A percentile compares a stretch with the other conserved stretches of the same genome.
Conservation (phyloP, 805 yeast genomes). For the Kazachstania martiniae region DNA sequence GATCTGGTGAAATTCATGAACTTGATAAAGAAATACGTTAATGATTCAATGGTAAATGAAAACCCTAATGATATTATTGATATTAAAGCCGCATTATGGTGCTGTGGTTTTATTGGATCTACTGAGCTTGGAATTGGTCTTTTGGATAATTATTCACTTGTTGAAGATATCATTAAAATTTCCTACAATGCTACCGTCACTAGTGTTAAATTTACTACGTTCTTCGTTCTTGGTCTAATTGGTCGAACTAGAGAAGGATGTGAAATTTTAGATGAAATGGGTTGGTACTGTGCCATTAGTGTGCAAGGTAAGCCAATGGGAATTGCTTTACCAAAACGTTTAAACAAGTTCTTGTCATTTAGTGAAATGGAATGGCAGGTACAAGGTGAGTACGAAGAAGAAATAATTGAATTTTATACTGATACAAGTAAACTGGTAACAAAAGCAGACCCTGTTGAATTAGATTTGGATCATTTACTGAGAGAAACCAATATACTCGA, state of each 20-base stretch:
- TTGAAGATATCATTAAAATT: slow-evolving; percentile 43
- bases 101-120: slow-evolving; percentile 73
- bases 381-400: slow-evolving; percentile 11
- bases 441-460: slow-evolving; percentile 9
- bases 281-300: slow-evolving; percentile 52
- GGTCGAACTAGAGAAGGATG: slow-evolving; percentile 67
- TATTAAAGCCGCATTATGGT: slow-evolving; percentile 75
- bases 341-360: slow-evolving; percentile 26
- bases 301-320: slow-evolving; percentile 35
- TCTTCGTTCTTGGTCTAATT: slow-evolving; percentile 65
- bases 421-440: slow-evolving; percentile 11
- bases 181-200: slow-evolving; percentile 39
- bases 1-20: slow-evolving; percentile 33
- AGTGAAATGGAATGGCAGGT: slow-evolving; percentile 15
- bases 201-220: slow-evolving; percentile 66
- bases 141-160: slow-evolving; percentile 41
- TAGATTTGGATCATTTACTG: slow-evolving; percentile 17
- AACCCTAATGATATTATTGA: slow-evolving; percentile 17
- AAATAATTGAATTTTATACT: slow-evolving; percentile 11
- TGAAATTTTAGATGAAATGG: slow-evolving; percentile 72
- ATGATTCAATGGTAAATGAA: slow-evolving; percentile 12
- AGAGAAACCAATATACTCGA: slow-evolving; percentile 17
- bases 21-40: slow-evolving; percentile 25
- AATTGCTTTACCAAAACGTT: slow-evolving; percentile 30
- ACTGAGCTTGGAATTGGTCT: slow-evolving; percentile 56